phyloP scores from a whole-genome alignment of 2,329 filamentous ascomycete species.

The Pseudogymnoascus sp. region DNA sequence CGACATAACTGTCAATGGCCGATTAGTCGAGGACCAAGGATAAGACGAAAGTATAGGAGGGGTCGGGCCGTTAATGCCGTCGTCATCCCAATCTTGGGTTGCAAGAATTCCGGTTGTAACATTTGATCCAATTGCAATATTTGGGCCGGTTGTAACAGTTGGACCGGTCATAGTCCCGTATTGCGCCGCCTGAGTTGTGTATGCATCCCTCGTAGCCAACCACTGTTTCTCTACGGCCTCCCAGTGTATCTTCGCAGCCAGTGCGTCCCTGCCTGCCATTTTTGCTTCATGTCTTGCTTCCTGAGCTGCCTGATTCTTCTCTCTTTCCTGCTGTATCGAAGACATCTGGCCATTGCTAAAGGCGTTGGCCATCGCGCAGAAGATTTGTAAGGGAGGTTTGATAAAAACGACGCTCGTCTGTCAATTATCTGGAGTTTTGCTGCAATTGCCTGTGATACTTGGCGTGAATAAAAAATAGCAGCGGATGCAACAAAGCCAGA shows the following conservation, averaged over 20 bases:
- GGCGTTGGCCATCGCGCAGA: not conserved
- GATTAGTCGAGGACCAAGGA: not conserved
- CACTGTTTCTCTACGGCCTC: not conserved
- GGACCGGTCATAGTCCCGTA: not conserved
- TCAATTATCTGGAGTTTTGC: not conserved
- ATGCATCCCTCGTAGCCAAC: not conserved
- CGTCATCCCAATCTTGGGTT: not conserved
- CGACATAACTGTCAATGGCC: not conserved
- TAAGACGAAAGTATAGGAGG: too few relatives aligned
- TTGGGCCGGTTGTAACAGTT: not conserved
- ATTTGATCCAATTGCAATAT: not conserved
- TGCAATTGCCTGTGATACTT: not conserved
- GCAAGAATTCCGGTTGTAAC: not conserved
- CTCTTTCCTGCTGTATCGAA: not conserved
- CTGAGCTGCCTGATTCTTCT: not conserved
- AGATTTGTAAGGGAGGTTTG: not conserved
- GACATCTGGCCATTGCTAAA: not conserved
- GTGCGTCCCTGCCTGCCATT: not conserved
- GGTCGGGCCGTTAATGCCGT: not conserved
- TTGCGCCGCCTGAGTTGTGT: not conserved
- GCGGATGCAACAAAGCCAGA: not conserved
- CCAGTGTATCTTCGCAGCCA: not conserved
- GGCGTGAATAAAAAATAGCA: not conserved
- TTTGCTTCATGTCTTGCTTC: not conserved
- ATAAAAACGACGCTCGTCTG: not conserved